Conservation (phyloP, 331 rosid species). For the Quercus tomentella region DNA sequence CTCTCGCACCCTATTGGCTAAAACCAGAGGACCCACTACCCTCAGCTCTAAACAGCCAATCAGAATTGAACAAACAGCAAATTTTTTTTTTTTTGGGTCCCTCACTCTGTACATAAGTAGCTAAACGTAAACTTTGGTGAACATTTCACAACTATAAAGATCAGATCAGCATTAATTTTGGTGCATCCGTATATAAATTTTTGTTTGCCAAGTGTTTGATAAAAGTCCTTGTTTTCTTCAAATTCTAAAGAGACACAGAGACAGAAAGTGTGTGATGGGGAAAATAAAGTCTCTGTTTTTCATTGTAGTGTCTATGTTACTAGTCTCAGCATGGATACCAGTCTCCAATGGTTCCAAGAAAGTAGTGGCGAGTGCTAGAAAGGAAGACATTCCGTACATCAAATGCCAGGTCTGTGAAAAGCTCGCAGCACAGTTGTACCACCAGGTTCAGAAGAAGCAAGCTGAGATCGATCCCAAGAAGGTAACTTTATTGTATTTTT, state of each 20-base stretch:
- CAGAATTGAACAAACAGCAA: conserved; percentile 19
- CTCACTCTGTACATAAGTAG: background rate
- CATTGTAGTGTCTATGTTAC: conserved; percentile 34
- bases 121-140: background rate
- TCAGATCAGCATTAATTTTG: background rate
- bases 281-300: conserved; percentile 40
- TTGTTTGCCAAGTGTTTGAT: background rate
- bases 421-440: conserved; percentile 61
- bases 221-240: background rate
- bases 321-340: conserved; percentile 46
- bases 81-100: background rate
- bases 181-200: background rate
- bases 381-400: conserved; percentile 72
- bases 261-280: conserved; percentile 13
- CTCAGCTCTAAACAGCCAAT: conserved; percentile 23
- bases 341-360: conserved; percentile 55
- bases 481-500: conserved; percentile 33
- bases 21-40: conserved; percentile 18
- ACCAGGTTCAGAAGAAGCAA: conserved; percentile 58
- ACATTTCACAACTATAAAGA: conserved; percentile 4
- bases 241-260: background rate
- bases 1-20: conserved; percentile 44
- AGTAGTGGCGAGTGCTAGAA: conserved; percentile 50
- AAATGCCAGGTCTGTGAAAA: conserved; percentile 86
- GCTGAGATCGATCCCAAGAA: conserved; percentile 76